Evolutionary conservation across 495 filamentous ascomycete genomes (phyloP).

Genomic region (Apiosordaria backusii): DNA sequence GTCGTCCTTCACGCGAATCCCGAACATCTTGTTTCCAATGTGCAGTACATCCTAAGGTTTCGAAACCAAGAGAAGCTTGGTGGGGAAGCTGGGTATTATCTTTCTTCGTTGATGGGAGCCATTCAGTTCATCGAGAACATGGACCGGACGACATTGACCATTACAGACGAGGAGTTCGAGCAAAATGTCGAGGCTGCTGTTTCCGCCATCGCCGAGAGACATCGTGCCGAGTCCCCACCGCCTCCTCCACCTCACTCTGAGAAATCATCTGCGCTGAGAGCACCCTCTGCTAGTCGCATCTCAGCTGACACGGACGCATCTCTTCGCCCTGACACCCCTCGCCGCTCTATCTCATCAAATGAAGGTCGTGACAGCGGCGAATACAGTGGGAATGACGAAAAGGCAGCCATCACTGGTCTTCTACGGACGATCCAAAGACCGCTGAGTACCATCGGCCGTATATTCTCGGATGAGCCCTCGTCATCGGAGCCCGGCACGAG

Average conservation of each 20-base stretch:
- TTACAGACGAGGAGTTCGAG: conserved; percentile 93
- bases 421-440: conserved; percentile 89
- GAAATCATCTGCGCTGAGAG: conserved; percentile 55
- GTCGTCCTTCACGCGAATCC: conserved; percentile 93
- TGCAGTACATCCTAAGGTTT: conserved; percentile 96
- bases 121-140: conserved; percentile 96
- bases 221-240: conserved; percentile 52
- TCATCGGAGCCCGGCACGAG: conserved; percentile 36
- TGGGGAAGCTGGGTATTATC: conserved; percentile 95
- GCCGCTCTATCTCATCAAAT: conserved; percentile 43
- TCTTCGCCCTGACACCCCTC: conserved; percentile 34
- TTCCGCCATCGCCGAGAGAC: conserved; percentile 90
- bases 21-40: conserved; percentile 92
- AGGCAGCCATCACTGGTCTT: conserved; percentile 77
- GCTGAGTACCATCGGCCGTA: conserved; percentile 90
- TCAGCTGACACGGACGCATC: conserved; percentile 45
- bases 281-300: conserved; percentile 32
- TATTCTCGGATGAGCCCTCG: conserved; percentile 79
- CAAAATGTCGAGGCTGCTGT: conserved; percentile 91
- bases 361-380: conserved; percentile 35
- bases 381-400: conserved; percentile 57
- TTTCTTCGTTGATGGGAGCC: conserved; percentile 95
- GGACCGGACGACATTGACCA: conserved; percentile 88
- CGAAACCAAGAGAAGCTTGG: conserved; percentile 95
- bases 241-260: conserved; percentile 51